Conservation (phyloP, 2,329 filamentous ascomycete genomes). For the Cercospora zeae-maydis region DNA sequence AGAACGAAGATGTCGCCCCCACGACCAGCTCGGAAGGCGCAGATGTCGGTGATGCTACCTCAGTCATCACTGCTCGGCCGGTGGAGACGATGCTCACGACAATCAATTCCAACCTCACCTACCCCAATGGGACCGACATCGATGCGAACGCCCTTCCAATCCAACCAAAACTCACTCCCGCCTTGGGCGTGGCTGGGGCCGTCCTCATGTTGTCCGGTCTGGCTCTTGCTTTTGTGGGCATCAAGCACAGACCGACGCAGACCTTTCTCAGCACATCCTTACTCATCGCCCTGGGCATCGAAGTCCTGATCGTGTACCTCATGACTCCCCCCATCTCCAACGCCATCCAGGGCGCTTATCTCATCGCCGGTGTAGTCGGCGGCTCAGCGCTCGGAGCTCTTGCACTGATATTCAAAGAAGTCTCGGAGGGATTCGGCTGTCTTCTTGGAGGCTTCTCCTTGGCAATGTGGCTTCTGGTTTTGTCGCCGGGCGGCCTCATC, state of each 20-base stretch:
- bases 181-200: conserved; percentile 72
- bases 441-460: conserved; percentile 81
- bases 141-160: conserved; percentile 57
- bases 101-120: conserved; percentile 9
- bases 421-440: conserved; percentile 81
- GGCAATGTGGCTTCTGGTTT: conserved; percentile 83
- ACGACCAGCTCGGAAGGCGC: not conserved
- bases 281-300: conserved; percentile 67
- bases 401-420: conserved; percentile 74
- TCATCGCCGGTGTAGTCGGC: conserved; percentile 71
- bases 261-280: conserved; percentile 77
- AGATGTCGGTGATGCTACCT: conserved; percentile 14
- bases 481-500: conserved; percentile 73
- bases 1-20: conserved; percentile 1
- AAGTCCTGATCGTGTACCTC: conserved; percentile 80
- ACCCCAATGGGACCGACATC: conserved; percentile 1
- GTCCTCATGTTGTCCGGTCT: conserved; percentile 71
- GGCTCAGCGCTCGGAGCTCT: conserved; percentile 70
- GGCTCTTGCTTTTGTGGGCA: conserved; percentile 70
- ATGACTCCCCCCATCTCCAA: conserved; percentile 74
- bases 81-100: conserved; percentile 10
- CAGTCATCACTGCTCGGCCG: conserved; percentile 11
- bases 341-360: conserved; percentile 78
- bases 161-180: conserved; percentile 71
- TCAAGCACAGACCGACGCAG: conserved; percentile 73